Percentiles rank a stretch among this genome's conserved stretches.
Conservation (phyloP, 805 yeast species). For the Candida coleopterorum region DNA sequence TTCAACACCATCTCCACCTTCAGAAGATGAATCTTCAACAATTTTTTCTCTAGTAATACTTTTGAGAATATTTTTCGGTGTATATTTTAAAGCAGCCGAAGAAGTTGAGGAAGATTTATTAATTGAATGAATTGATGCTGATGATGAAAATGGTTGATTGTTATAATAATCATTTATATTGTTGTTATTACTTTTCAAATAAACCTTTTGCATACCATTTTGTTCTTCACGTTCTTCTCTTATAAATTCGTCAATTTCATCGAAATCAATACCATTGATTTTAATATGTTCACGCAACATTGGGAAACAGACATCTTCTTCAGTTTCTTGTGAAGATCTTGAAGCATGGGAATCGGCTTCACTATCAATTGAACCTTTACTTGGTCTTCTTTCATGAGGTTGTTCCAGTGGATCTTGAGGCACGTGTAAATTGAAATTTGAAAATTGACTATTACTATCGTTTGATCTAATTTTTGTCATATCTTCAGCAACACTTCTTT, state of each 20-base stretch:
- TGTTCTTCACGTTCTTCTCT: slow-evolving; percentile 55
- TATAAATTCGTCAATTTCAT: slow-evolving; percentile 81
- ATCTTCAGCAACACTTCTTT: slow-evolving; percentile 30
- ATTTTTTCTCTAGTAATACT: slow-evolving; percentile 5
- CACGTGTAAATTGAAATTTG: slow-evolving; percentile 12
- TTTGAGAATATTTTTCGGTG: slow-evolving; percentile 42
- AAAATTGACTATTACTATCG: slow-evolving; percentile 19
- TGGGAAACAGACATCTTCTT: slow-evolving; percentile 97
- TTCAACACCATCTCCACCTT: slow-evolving; percentile 6
- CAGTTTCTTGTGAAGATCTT: slow-evolving; percentile 82
- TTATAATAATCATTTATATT: slow-evolving; percentile 9
- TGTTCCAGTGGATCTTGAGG: not conserved
- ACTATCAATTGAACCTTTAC: slow-evolving; percentile 45
- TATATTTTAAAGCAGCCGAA: slow-evolving; percentile 56
- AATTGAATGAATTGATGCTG: not conserved
- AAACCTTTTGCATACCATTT: slow-evolving; percentile 22
- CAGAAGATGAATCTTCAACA: not conserved
- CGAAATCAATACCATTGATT: slow-evolving; percentile 81
- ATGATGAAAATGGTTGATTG: not conserved
- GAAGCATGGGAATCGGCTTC: slow-evolving; percentile 73
- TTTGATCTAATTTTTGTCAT: slow-evolving; percentile 23
- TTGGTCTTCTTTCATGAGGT: slow-evolving; percentile 25
- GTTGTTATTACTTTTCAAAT: slow-evolving; percentile 18
- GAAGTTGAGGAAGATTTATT: slow-evolving; percentile 38
- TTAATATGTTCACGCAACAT: slow-evolving; percentile 61